These are phyloP conservation scores for Lodderomyces orthopsilosis DNA, from an alignment of 1,139 yeast species.

Conservation along the genomic window DNA sequence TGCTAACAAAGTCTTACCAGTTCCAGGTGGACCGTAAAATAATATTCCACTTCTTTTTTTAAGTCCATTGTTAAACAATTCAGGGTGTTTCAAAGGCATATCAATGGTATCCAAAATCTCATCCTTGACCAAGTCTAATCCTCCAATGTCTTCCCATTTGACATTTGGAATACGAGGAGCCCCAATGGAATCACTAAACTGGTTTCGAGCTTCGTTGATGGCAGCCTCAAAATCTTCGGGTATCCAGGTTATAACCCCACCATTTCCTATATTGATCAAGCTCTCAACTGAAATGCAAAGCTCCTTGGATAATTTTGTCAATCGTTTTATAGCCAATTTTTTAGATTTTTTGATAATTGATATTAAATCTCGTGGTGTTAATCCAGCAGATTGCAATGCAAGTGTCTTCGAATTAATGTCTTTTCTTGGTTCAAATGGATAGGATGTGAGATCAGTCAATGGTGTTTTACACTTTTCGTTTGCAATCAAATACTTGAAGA, in stretches of 20 bases:
- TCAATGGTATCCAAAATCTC: slow-evolving; percentile 95
- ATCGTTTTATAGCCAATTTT: slow-evolving; percentile 52
- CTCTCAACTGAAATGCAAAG: slow-evolving; percentile 20
- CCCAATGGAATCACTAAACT: slow-evolving; percentile 91
- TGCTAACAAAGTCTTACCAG: slow-evolving; percentile 92
- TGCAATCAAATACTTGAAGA: slow-evolving; percentile 52
- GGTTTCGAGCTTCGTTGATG: slow-evolving; percentile 78
- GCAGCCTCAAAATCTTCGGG: slow-evolving; percentile 71
- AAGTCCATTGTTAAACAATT: slow-evolving; percentile 79
- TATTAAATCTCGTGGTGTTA: slow-evolving; percentile 79
- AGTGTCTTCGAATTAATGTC: slow-evolving; percentile 62
- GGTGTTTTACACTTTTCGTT: slow-evolving; percentile 17
- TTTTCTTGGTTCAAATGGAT: slow-evolving; percentile 28
- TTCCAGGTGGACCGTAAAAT: slow-evolving; percentile 98
- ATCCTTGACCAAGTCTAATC: slow-evolving; percentile 82
- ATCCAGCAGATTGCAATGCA: slow-evolving; percentile 88
- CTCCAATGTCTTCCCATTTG: slow-evolving; percentile 94
- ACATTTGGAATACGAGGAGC: slow-evolving; percentile 96
- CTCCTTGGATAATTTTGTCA: slow-evolving; percentile 26
- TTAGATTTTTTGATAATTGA: slow-evolving; percentile 72
- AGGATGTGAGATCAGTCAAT: slow-evolving; percentile 12
- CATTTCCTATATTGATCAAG: slow-evolving; percentile 38
- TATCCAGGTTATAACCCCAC: slow-evolving; percentile 54
- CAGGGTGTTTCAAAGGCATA: slow-evolving; percentile 92
- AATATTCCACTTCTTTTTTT: slow-evolving; percentile 92